phyloP scores from a whole-genome alignment of 306 rosid genomes.

The Hippophae gyantsensis region DNA sequence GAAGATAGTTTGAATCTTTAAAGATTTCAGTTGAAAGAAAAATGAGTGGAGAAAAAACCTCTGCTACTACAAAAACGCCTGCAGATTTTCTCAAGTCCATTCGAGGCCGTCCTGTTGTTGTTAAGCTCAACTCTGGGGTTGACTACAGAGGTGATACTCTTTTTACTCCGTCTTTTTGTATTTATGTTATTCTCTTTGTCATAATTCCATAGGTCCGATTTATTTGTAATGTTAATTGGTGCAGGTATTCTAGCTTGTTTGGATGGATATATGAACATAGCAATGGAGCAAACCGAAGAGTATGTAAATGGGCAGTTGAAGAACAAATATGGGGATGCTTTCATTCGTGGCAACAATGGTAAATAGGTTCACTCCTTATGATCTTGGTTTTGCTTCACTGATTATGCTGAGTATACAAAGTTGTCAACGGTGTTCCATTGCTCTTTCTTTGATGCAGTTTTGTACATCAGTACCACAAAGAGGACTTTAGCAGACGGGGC shows the following conservation, averaged over 20 bases:
- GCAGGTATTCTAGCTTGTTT: conserved; percentile 94
- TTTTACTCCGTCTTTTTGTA: not conserved
- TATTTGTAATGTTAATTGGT: conserved; percentile 11
- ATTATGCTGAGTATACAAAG: not conserved
- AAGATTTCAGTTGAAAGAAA: not conserved
- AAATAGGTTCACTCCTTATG: not conserved
- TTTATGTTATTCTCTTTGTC: too few species aligned
- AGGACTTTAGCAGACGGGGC: conserved; percentile 86
- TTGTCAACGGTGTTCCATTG: conserved; percentile 6
- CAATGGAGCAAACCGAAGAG: conserved; percentile 98
- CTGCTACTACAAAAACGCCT: conserved; percentile 68
- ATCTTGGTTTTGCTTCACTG: too few species aligned
- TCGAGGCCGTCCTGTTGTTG: conserved; percentile 89
- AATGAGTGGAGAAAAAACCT: conserved; percentile 64
- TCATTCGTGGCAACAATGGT: conserved; percentile 91
- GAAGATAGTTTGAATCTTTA: too few species aligned
- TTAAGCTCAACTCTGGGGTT: conserved; percentile 85
- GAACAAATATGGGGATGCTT: conserved; percentile 91
- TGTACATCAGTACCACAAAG: conserved; percentile 85
- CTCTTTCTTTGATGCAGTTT: conserved; percentile 46
- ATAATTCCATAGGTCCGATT: not conserved
- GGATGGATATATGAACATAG: conserved; percentile 97
- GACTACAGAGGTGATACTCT: conserved; percentile 63
- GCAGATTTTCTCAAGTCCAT: conserved; percentile 89
- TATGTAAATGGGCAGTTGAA: conserved; percentile 88